A percentile compares a stretch with the other conserved stretches of the same genome.
phyloP scores from a whole-genome alignment of 2,329 filamentous ascomycete species.

The Sporothrix variecibatus region DNA sequence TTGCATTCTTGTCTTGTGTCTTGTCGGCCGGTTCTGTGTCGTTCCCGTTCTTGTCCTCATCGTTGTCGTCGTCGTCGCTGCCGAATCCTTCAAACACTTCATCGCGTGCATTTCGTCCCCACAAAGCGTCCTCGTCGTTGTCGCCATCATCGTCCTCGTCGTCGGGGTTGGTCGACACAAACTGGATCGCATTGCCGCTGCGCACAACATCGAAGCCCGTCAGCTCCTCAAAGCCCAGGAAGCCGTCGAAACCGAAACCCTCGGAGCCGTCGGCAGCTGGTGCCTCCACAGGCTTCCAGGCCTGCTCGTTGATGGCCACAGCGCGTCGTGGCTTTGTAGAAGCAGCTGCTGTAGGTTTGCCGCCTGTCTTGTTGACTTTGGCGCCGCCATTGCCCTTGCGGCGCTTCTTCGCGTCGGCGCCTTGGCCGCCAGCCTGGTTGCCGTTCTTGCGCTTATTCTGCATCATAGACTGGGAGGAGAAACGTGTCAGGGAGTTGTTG shows the following conservation, averaged over 20 bases:
- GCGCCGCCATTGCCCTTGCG: constrained; percentile 17
- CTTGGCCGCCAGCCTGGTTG: background rate
- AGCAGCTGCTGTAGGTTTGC: background rate
- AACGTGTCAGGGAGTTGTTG: background rate
- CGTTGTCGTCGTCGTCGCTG: constrained; percentile 33
- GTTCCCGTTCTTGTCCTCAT: constrained; percentile 17
- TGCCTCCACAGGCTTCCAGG: constrained; percentile 63
- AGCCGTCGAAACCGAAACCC: constrained; percentile 61
- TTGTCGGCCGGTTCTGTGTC: constrained; percentile 29
- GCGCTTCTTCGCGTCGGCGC: constrained; percentile 22
- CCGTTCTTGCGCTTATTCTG: constrained; percentile 17
- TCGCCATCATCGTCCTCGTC: background rate
- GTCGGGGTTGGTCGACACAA: constrained; percentile 44
- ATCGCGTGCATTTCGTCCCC: constrained; percentile 34
- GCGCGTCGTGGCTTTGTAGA: constrained; percentile 40
- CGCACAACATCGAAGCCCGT: constrained; percentile 85
- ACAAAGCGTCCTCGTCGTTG: background rate
- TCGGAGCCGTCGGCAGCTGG: constrained; percentile 59
- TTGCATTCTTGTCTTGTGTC: constrained; percentile 16
- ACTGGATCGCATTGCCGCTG: constrained; percentile 60
- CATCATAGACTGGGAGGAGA: background rate
- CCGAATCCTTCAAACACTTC: constrained; percentile 39
- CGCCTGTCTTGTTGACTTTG: background rate
- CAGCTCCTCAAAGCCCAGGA: constrained; percentile 88
- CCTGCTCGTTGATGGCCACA: constrained; percentile 51